Conservation (phyloP, 805 yeast species). For the Wickerhamomyces rabaulensis region DNA sequence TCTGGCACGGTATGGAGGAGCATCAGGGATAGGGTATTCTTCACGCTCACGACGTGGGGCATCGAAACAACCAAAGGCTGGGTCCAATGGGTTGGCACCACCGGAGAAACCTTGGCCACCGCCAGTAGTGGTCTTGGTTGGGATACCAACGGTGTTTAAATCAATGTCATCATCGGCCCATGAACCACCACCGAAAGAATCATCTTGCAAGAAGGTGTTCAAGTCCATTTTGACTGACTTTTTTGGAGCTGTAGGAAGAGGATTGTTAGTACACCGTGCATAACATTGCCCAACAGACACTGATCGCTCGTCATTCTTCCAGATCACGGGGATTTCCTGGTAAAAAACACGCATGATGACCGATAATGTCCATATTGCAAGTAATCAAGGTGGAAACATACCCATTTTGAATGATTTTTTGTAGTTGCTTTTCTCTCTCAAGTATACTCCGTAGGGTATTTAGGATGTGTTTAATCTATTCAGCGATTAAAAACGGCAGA, state of each 20-base stretch:
- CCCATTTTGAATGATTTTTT: slow-evolving; percentile 1
- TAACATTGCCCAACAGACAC: neutral
- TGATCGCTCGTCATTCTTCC: neutral
- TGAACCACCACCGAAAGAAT: slow-evolving; percentile 62
- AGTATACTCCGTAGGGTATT: neutral
- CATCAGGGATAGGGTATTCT: slow-evolving; percentile 84
- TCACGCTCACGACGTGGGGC: slow-evolving; percentile 45
- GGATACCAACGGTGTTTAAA: slow-evolving; percentile 55
- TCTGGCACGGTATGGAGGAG: slow-evolving; percentile 90
- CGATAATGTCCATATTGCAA: neutral
- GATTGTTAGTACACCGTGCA: neutral
- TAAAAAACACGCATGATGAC: neutral
- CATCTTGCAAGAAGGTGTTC: slow-evolving; percentile 78
- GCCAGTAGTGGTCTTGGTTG: slow-evolving; percentile 30
- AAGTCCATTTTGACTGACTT: slow-evolving; percentile 77
- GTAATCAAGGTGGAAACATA: neutral
- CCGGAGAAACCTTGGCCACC: slow-evolving; percentile 21
- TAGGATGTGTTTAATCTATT: neutral
- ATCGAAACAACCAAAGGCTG: slow-evolving; percentile 32
- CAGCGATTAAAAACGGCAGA: neutral
- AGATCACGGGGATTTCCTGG: neutral
- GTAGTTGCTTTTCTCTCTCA: neutral
- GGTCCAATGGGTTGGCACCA: slow-evolving; percentile 31
- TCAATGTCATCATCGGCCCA: slow-evolving; percentile 89
- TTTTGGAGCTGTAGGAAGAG: slow-evolving; percentile 45